phyloP scores from a whole-genome alignment of 2,329 filamentous ascomycete genomes.

The Harringtonia aguacate region DNA sequence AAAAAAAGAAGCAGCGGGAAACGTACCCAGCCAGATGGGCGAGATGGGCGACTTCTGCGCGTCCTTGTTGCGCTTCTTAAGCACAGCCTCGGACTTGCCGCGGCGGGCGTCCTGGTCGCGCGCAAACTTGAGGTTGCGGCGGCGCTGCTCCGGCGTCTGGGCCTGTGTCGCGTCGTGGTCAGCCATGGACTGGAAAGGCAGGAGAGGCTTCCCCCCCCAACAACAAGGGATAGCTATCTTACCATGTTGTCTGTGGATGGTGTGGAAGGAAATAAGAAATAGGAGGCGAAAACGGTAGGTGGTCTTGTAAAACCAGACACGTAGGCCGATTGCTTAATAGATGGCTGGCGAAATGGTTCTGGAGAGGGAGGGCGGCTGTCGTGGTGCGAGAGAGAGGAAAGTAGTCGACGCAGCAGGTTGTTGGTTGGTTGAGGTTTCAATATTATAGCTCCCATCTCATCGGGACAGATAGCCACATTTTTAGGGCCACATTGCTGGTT shows the following conservation, averaged over 20 bases:
- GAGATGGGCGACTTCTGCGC: constrained; percentile 50
- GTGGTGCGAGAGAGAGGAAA: too few species aligned
- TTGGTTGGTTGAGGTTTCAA: too few species aligned
- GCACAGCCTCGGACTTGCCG: constrained; percentile 58
- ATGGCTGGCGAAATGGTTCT: too few species aligned
- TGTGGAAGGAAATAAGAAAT: neutral
- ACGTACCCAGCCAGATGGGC: constrained; percentile 51
- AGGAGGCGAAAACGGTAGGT: too few species aligned
- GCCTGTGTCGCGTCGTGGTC: constrained; percentile 36
- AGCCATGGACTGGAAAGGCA: neutral
- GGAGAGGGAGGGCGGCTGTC: too few species aligned
- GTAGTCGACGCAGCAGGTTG: too few species aligned
- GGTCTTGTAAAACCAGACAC: too few species aligned
- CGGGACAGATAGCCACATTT: constrained; percentile 1
- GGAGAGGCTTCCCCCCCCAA: too few species aligned
- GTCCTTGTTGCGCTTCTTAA: constrained; percentile 51
- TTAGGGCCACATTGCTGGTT: neutral
- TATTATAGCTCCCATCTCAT: too few species aligned
- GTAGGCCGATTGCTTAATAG: too few species aligned
- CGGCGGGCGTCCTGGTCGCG: constrained; percentile 62
- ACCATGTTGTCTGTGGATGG: too few species aligned
- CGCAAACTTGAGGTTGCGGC: constrained; percentile 68
- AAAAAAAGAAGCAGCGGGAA: neutral
- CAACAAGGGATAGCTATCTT: too few species aligned
- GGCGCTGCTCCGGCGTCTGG: constrained; percentile 76